Evolutionary conservation across 1,139 yeast species (phyloP), one percentile per base, ranked within the genome.

Genomic region (Pichia sp.): DNA sequence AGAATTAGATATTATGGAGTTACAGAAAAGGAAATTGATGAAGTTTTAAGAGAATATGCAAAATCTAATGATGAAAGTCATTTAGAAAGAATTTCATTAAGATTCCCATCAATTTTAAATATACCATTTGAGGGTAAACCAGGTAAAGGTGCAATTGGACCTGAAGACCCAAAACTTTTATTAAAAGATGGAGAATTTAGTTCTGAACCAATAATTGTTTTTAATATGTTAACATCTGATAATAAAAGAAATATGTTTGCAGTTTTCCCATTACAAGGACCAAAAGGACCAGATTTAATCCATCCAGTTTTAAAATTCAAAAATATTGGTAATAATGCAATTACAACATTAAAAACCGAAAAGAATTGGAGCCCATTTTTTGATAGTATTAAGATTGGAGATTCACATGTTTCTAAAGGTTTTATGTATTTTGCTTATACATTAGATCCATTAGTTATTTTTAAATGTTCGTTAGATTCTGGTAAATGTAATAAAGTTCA

Each of bases 361-460:
- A 73, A 73, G 55, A 73, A 73, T 52, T 74, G 80, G 80, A 66
- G 74, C 6, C 79, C 79, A 37, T 74, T 74, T 49, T 62, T 73
- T 43, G 67, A 63, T 45, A 48, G 57, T 9, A 40, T 56, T 11
- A 55, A 51, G 40, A 46, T 56, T 33, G 60, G 58, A 11, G 60
- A 57, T 35, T 51, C 62, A 4, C 52, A 52, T 25, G 53, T 43
- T n/a, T 55, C 61, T 2, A 52, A 51, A 30, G 63, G 61, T 30
- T 50, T 43, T 29, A 56, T 74, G 37, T 64, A 68, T 47, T 72
- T 75, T 52, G 60, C 73, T 20, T 73, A 73, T 52, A 66, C 73
- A 1, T 58, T 71, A 35, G 68, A 61, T 40, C 77, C 77, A 8
- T 58, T 74, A 34, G 73, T 69, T 43, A 62, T 74, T n/a, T 52